These are phyloP conservation scores for Boehmeria nivea DNA, from an alignment of 306 rosid species.

Conservation along the genomic window DNA sequence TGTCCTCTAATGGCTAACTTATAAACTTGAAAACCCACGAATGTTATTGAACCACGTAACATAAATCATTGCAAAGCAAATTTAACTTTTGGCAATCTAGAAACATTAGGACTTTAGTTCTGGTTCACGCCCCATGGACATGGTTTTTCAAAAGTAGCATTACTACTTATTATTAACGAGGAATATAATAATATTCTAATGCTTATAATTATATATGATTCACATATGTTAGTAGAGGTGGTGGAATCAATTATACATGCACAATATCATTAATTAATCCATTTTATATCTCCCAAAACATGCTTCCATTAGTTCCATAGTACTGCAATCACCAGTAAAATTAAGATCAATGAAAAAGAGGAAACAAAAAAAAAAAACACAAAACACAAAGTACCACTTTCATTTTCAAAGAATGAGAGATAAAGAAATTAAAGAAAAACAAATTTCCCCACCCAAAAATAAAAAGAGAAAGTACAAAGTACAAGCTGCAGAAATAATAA, in stretches of 20 bases:
- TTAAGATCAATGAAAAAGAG: too few relatives aligned
- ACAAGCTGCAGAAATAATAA: constrained; percentile 19
- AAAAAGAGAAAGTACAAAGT: constrained; percentile 13
- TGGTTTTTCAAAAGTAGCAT: constrained; percentile 28
- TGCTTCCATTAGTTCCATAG: too few relatives aligned
- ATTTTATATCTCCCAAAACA: too few relatives aligned
- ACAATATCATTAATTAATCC: too few relatives aligned
- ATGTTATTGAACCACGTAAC: constrained; percentile 32
- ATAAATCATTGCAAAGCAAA: constrained; percentile 13
- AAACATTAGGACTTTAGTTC: constrained; percentile 35
- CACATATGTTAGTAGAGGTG: constrained; percentile 15
- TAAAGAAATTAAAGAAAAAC: constrained; percentile 6
- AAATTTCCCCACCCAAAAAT: constrained; percentile 23
- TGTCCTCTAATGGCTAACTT: constrained; percentile 41
- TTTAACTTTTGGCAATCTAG: constrained; percentile 56
- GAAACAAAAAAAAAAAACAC: too few relatives aligned
- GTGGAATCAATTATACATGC: constrained; percentile 51
- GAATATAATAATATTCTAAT: constrained; percentile 19
- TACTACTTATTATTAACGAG: constrained; percentile 17
- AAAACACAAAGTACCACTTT: background rate
- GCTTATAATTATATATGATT: too few relatives aligned
- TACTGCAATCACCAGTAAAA: too few relatives aligned
- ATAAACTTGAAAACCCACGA: constrained; percentile 34
- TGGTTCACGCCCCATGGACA: constrained; percentile 84
- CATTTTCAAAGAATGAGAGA: constrained; percentile 44